phyloP scores from a whole-genome alignment of 2,329 filamentous ascomycete genomes.

The Huntiella moniliformis region DNA sequence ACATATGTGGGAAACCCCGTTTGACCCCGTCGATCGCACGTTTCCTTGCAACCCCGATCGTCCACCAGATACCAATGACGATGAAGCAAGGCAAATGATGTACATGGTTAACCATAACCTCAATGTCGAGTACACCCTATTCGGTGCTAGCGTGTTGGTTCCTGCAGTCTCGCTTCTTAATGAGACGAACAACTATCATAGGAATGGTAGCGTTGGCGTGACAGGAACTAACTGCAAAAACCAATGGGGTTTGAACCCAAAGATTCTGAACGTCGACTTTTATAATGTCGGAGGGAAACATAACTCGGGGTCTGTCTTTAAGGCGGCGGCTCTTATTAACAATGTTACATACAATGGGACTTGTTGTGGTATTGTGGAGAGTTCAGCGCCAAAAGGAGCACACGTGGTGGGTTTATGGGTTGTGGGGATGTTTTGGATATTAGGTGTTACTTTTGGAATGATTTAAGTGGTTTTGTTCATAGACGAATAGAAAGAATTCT shows the following conservation, averaged over 20 bases:
- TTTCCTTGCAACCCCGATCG: conserved; percentile 70
- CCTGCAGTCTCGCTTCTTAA: conserved; percentile 54
- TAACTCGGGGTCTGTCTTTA: conserved; percentile 53
- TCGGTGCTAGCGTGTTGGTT: conserved; percentile 44
- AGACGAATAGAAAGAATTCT: too few species aligned
- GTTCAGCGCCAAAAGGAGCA: conserved; percentile 7
- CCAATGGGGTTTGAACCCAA: conserved; percentile 51
- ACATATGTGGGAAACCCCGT: conserved; percentile 82
- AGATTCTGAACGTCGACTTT: conserved; percentile 67
- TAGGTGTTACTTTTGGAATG: too few species aligned
- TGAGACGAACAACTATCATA: conserved; percentile 48
- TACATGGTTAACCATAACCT: conserved; percentile 86
- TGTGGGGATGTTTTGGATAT: too few species aligned
- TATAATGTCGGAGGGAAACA: conserved; percentile 45
- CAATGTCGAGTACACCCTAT: conserved; percentile 55
- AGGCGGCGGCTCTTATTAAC: conserved; percentile 50
- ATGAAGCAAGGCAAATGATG: conserved; percentile 42
- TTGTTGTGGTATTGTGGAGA: conserved; percentile 33
- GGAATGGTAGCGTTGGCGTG: conserved; percentile 46
- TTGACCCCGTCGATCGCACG: conserved; percentile 42
- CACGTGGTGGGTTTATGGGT: too few species aligned
- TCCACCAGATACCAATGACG: conserved; percentile 44
- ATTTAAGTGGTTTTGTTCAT: too few species aligned
- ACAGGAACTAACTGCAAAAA: conserved; percentile 42
- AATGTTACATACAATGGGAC: conserved; percentile 47